Evolutionary conservation across 495 filamentous ascomycete species (phyloP).

Genomic region (Annulohypoxylon bovei): DNA sequence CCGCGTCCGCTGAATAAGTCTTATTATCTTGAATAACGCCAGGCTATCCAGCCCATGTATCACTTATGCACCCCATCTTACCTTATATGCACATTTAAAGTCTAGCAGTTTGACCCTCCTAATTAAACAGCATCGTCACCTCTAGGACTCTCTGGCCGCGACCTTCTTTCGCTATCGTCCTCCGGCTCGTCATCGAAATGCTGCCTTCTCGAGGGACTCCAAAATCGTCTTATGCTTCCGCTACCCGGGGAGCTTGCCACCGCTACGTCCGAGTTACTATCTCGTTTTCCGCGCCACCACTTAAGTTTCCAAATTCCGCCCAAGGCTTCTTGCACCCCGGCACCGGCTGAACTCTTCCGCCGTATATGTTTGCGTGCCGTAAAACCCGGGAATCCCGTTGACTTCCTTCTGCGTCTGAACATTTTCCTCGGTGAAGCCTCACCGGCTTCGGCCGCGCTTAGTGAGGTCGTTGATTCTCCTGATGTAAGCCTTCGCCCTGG

Average conservation of each 20-base stretch:
- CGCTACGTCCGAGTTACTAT: conserved; percentile 27
- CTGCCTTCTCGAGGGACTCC: conserved; percentile 25
- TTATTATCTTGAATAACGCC: conserved; percentile 22
- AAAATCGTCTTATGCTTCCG: conserved; percentile 22
- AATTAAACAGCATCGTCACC: conserved; percentile 45
- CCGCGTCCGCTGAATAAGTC: conserved; percentile 15
- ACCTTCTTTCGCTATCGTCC: conserved; percentile 12
- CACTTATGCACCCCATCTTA: conserved; percentile 9
- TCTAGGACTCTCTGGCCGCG: conserved; percentile 23
- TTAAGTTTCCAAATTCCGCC: conserved; percentile 51
- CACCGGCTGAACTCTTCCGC: conserved; percentile 44
- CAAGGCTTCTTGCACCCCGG: conserved; percentile 51
- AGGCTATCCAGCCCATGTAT: conserved; percentile 37
- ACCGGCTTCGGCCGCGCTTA: conserved; percentile 25
- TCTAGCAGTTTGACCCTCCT: conserved; percentile 7
- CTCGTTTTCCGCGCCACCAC: conserved; percentile 51
- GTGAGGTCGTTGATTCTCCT: conserved; percentile 42
- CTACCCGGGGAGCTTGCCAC: conserved; percentile 32
- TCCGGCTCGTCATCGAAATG: conserved; percentile 16
- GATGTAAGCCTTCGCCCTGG: conserved; percentile 34
- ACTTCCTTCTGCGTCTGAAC: conserved; percentile 57
- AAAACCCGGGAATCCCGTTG: conserved; percentile 65
- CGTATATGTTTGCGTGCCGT: conserved; percentile 52
- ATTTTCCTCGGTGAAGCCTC: conserved; percentile 44
- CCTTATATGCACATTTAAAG: conserved; percentile 18